Evolutionary conservation across 768 basidiomycete species (phyloP), one percentile per base, ranked within the genome.

Genomic region (Chalciporus piperatus): DNA sequence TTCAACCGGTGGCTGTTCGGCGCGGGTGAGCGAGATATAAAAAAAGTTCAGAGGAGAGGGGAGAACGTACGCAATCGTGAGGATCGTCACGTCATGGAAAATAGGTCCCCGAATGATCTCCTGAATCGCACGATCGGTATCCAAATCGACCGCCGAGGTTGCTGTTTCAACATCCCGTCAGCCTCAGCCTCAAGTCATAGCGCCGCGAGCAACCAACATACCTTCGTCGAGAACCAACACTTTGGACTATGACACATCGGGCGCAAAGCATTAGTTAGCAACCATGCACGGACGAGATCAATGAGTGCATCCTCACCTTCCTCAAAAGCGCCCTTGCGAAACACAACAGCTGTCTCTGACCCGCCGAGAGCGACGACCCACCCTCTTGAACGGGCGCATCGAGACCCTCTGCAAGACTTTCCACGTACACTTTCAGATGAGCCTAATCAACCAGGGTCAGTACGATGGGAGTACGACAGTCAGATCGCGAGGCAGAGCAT

Each of bases 141-240:
- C 91, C 30, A 94, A 73, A 67, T 95, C 93, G 45, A 95, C 91
- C 17, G 92, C 91, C 33, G 86, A 90, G 6, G 92, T 95, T 3
- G 92, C 89, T 88, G 53, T 32, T 7, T 50, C n/a, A n/a, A n/a
- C 27, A 47, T 17, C 42, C 16, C 12, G 44, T 47, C 41, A 51
- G 30, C 28, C 44, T 38, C 20, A 2, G 4, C 6, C 22, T n/a
- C 41, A 6, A n/a, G 41, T 25, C 33, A 44, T 16, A 5, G 13
- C 13, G 12, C 32, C 11, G 20, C 44, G 27, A 35, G 8, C 16
- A 10, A 9, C 27, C 20, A 43, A 58, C 59, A 57, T 60, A 82
- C 87, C 90, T 81, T 98, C 95, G 63, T 97, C 95, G n/a, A 98
- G 74, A 1, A 97, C 90, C 6, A 98, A 75, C 33, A 97, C 86